Base-by-base conservation (phyloP, 805 yeast species). In the Starmerella potacharoeniae region DNA sequence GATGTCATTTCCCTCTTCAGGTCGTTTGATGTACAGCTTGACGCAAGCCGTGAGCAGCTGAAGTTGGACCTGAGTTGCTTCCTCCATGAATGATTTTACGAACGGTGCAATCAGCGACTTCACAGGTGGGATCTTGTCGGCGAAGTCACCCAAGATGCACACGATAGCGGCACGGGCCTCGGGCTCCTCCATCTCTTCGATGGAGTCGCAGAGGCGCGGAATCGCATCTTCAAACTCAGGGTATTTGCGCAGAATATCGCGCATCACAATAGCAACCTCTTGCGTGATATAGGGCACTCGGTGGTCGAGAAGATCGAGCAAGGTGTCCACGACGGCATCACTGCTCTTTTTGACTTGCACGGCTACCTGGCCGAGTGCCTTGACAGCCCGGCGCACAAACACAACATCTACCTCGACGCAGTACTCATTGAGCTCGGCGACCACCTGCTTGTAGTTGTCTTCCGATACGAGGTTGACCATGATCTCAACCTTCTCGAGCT, bases 401-500 rank as follows among this genome's bases (percentile, higher is more conserved):
- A 84, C 86, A 54, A 84, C 77, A 68, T 90, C 96, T 14, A 89
- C 84, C 64, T 89, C 96, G 14, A 88, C 79, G 10, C 95, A 90
- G 70, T 89, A 88, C 63, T 86, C 96, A 62, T 84, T 86, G 53
- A 90, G 70, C 66, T 90, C 97, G 31, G 81, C 71, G 44, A 89
- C 70, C 2, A 90, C 86, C 44, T 76, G 71, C 17, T 75, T 78
- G 30, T 82, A 75, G 61, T 85, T 89, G 4, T 67, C 59, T 51
- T 77, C 80, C 63, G 79, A 77, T 0, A 96, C 95, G 49, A 90
- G 69, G 30, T 86, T 73, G 62, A 87, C 89, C 55, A 90, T 80
- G 60, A 91, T 83, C 66, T 90, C 97, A 47, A 90, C 70, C 65
- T 91, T 90, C n/a, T 96, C 93, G 65, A 90, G 95, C 69, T 90